These are phyloP conservation scores for Daldinia bambusicola DNA, from an alignment of 495 filamentous ascomycete species.

Conservation along the genomic window DNA sequence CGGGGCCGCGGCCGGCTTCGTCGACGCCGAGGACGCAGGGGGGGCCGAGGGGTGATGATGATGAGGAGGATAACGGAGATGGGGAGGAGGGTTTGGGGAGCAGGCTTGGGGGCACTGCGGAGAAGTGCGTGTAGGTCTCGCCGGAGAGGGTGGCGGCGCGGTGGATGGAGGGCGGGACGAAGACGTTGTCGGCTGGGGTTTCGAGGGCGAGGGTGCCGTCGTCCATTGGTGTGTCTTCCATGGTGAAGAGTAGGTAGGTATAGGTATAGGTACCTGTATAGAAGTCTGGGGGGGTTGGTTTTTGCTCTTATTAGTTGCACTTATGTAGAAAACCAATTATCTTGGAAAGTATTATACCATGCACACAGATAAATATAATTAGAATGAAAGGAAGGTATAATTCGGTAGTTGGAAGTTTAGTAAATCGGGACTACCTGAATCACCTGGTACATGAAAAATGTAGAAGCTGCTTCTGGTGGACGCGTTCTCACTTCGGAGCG, in stretches of 20 bases:
- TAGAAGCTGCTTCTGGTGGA: conserved; percentile 24
- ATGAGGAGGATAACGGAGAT: conserved; percentile 30
- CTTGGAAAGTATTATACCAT: background rate
- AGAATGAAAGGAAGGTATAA: no score
- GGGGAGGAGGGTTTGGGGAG: conserved; percentile 56
- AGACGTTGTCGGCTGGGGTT: conserved; percentile 66
- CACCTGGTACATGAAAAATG: no score
- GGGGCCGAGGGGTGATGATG: conserved; percentile 27
- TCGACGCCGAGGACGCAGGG: conserved; percentile 80
- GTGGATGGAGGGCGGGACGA: conserved; percentile 85
- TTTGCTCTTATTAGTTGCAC: background rate
- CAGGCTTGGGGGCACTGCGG: conserved; percentile 66
- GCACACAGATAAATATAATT: background rate
- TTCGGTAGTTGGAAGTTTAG: background rate
- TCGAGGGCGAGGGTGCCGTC: conserved; percentile 63
- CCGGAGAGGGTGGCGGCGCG: conserved; percentile 69
- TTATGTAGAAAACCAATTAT: background rate
- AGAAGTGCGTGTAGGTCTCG: conserved; percentile 85
- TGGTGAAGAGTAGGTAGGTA: background rate
- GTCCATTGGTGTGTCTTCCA: conserved; percentile 59
- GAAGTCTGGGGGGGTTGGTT: background rate
- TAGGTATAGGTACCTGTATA: no score
- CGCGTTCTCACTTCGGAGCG: conserved; percentile 32
- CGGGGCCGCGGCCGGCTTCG: conserved; percentile 94
- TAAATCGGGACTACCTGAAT: background rate